A percentile compares a stretch with the other conserved stretches of the same genome.
Evolutionary conservation across 495 filamentous ascomycete species (phyloP).

Genomic region (Neurospora cerealis): DNA sequence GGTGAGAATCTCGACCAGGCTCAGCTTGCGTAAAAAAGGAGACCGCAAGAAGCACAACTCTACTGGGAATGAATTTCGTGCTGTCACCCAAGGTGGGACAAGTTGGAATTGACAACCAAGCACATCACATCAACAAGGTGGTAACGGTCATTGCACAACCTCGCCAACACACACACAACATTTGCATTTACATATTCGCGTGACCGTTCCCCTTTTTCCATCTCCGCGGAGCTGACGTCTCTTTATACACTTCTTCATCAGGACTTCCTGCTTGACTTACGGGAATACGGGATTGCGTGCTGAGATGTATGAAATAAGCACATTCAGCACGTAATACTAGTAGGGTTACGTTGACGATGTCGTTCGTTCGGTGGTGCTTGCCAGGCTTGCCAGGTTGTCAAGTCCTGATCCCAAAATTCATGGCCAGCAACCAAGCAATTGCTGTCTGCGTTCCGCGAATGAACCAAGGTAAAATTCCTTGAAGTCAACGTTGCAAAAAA

Average conservation of each 20-base stretch:
- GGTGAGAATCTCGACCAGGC: neutral
- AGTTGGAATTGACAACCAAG: neutral
- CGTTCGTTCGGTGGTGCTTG: too few relatives aligned
- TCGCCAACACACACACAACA: neutral
- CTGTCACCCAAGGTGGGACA: neutral
- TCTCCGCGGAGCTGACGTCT: slow-evolving; percentile 6
- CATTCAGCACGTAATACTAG: too few relatives aligned
- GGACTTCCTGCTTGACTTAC: neutral
- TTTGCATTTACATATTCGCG: neutral
- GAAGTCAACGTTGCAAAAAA: too few relatives aligned
- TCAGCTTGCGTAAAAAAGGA: neutral
- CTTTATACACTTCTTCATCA: neutral
- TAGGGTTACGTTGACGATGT: too few relatives aligned
- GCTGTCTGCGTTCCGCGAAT: too few relatives aligned
- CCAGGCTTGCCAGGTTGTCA: too few relatives aligned
- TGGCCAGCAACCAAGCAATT: too few relatives aligned
- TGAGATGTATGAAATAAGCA: neutral
- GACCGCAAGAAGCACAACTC: neutral
- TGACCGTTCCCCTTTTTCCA: neutral
- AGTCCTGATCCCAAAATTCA: too few relatives aligned
- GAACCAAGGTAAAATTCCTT: too few relatives aligned
- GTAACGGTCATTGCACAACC: neutral
- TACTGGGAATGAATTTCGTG: neutral
- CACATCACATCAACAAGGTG: neutral
- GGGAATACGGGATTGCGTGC: neutral